A percentile compares a stretch with the other conserved stretches of the same genome.
Conservation (phyloP, 164 flowering plant species). For the Cinnamomum chago region DNA sequence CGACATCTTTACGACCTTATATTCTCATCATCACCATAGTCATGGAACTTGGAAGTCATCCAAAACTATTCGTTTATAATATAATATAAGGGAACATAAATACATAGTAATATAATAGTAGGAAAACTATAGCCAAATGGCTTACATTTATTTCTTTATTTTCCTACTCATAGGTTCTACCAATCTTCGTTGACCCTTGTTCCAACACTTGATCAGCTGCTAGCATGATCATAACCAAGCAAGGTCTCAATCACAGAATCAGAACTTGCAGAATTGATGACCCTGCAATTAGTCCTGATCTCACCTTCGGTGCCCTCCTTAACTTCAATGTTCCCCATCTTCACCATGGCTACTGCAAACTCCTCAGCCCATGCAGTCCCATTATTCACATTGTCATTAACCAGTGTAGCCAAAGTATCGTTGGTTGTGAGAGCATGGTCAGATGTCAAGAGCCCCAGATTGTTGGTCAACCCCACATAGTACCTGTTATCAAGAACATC, state of each 20-base stretch:
- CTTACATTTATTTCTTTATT: too few relatives aligned
- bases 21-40: too few relatives aligned
- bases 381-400: neutral
- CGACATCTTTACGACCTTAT: too few relatives aligned
- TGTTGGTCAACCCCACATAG: constrained; percentile 4
- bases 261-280: constrained; percentile 11
- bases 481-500: constrained; percentile 9
- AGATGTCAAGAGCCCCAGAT: constrained; percentile 6
- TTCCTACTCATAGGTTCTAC: neutral
- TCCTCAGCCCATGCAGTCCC: constrained; percentile 27
- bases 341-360: constrained; percentile 13
- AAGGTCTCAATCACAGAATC: neutral
- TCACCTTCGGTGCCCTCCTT: constrained; percentile 8
- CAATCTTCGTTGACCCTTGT: neutral
- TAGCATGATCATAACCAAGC: neutral
- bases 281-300: constrained; percentile 11
- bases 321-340: constrained; percentile 13
- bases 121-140: neutral
- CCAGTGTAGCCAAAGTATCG: neutral
- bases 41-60: too few relatives aligned
- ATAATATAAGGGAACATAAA: too few relatives aligned
- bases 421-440: constrained; percentile 9
- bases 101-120: too few relatives aligned
- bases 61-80: too few relatives aligned
- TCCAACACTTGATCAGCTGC: neutral